Percentiles rank a stretch among this genome's conserved stretches.
phyloP scores from a whole-genome alignment of 202 grass and related monocot genomes.

The Setaria viridis region DNA sequence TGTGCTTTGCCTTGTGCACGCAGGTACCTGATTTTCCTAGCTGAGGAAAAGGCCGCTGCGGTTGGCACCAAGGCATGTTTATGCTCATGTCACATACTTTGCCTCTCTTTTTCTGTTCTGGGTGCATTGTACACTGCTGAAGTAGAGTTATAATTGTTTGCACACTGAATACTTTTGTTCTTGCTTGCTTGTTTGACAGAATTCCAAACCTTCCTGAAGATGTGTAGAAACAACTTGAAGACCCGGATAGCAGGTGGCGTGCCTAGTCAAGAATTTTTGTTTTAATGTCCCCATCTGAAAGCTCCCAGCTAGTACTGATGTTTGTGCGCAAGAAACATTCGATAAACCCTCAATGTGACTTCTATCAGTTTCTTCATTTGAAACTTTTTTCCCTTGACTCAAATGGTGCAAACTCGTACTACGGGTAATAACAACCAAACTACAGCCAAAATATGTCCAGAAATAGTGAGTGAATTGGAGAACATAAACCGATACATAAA shows the following conservation, averaged over 20 bases:
- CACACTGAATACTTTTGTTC: background rate
- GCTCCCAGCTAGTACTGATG: background rate
- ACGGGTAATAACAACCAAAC: too few relatives aligned
- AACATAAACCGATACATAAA: background rate
- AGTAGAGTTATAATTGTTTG: background rate
- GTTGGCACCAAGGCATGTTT: conserved; percentile 63
- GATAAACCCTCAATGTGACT: too few relatives aligned
- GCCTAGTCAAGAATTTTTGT: background rate
- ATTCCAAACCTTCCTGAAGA: conserved; percentile 74
- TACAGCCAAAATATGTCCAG: too few relatives aligned
- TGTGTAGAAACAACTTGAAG: conserved; percentile 67
- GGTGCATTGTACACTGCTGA: background rate
- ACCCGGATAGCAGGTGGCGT: conserved; percentile 78
- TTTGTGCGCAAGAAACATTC: background rate
- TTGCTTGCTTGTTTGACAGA: conserved; percentile 44
- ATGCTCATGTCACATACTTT: background rate
- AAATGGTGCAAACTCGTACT: too few relatives aligned
- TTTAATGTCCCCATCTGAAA: background rate
- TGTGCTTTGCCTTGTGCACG: too few relatives aligned
- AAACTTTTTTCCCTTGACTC: too few relatives aligned
- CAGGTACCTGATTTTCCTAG: too few relatives aligned
- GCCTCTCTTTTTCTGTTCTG: background rate
- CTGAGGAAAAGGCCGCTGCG: conserved; percentile 43
- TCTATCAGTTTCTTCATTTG: too few relatives aligned
- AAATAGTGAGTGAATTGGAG: background rate